Conservation (phyloP, 2,329 filamentous ascomycete genomes). For the Drechmeria coniospora region DNA sequence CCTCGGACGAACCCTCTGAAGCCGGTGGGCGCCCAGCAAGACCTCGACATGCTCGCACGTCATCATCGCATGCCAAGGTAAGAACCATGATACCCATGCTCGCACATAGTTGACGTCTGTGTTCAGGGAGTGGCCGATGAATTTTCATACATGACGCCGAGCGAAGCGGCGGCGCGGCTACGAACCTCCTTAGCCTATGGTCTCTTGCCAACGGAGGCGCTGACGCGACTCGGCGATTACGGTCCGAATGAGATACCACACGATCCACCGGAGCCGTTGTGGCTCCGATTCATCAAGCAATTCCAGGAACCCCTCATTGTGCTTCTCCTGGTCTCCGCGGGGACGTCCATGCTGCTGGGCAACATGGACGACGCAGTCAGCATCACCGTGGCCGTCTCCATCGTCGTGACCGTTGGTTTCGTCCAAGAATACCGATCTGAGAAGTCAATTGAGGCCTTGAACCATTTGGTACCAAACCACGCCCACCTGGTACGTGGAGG, state of each 20-base stretch:
- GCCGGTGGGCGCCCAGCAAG: conserved; percentile 13
- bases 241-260: conserved; percentile 91
- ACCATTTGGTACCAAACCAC: conserved; percentile 84
- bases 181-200: conserved; percentile 74
- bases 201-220: conserved; percentile 65
- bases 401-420: conserved; percentile 91
- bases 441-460: conserved; percentile 90
- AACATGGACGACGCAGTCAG: conserved; percentile 92
- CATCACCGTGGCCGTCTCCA: conserved; percentile 90
- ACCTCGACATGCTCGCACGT: conserved; percentile 28
- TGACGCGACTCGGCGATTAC: conserved; percentile 62
- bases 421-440: conserved; percentile 96
- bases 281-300: conserved; percentile 89
- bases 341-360: conserved; percentile 75
- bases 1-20: conserved; percentile 10
- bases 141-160: conserved; percentile 52
- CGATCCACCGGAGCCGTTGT: conserved; percentile 83
- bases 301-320: conserved; percentile 94
- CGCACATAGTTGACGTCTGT: conserved; percentile 5
- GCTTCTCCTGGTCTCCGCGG: conserved; percentile 77
- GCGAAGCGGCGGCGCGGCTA: conserved; percentile 63
- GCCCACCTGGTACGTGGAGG: conserved; percentile 75
- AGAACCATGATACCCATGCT: conserved; percentile 7
- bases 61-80: conserved; percentile 41
- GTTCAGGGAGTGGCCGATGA: conserved; percentile 40